These are phyloP conservation scores for Metroxylon sagu DNA, from an alignment of 176 grass and related monocot species.

Conservation along the genomic window DNA sequence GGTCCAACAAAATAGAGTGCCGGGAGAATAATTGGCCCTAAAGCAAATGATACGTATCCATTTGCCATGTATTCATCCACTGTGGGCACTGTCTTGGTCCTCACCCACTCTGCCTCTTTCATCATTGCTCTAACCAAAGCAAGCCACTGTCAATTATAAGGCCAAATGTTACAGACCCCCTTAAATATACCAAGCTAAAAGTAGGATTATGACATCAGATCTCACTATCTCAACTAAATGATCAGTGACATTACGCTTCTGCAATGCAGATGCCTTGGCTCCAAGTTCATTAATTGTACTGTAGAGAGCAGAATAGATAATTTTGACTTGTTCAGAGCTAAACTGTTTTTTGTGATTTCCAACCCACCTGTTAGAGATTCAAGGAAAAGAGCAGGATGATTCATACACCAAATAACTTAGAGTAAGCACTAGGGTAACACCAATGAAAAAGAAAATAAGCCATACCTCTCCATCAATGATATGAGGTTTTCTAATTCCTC, in stretches of 20 bases:
- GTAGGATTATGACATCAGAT: background rate
- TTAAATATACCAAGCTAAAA: background rate
- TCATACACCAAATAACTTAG: too few relatives aligned
- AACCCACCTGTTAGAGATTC: slow-evolving; percentile 45
- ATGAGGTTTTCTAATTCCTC: slow-evolving; percentile 59
- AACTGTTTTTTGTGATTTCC: slow-evolving; percentile 34
- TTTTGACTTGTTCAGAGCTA: slow-evolving; percentile 56
- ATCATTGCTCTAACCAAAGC: slow-evolving; percentile 52
- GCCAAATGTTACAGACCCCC: background rate
- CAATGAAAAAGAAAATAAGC: background rate
- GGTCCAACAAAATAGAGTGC: slow-evolving; percentile 51
- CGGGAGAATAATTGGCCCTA: slow-evolving; percentile 54
- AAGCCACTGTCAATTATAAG: slow-evolving; percentile 36
- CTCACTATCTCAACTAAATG: slow-evolving; percentile 60
- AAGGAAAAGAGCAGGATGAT: background rate
- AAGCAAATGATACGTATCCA: slow-evolving; percentile 36
- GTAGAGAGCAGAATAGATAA: slow-evolving; percentile 52
- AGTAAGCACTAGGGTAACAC: too few relatives aligned
- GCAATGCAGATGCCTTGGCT: slow-evolving; percentile 40
- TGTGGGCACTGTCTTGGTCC: slow-evolving; percentile 31
- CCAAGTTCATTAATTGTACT: slow-evolving; percentile 50
- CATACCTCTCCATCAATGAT: slow-evolving; percentile 50
- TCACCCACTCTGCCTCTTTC: slow-evolving; percentile 44
- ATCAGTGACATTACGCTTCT: slow-evolving; percentile 37
- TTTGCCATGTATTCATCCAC: slow-evolving; percentile 51